Base-by-base conservation (phyloP, 2,329 filamentous ascomycete genomes). In the Fusarium sp. region DNA sequence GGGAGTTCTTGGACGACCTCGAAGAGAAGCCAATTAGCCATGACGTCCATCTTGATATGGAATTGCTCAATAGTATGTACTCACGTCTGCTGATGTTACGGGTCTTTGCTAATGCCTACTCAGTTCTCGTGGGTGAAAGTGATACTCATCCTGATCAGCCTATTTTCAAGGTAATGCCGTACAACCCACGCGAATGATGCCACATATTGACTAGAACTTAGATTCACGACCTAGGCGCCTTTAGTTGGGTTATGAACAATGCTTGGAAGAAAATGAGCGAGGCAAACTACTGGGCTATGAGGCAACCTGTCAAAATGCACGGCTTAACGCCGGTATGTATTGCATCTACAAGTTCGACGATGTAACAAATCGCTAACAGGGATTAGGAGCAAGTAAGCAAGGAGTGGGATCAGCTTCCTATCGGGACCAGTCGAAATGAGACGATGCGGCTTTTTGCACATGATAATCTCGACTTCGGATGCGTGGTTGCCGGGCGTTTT, bases 1-100 rank as follows among this genome's bases (percentile, higher is more conserved):
- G 52, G 2, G 28, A 36, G 4, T 61, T 72, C 26, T 31, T 69
- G 5, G 33, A 62, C 7, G 7, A 33, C 3, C 36, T 72, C 0
- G 62, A 65, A 22, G 19, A 34, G 6, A 33, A 50, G 11, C 11
- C 39, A 21, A 50, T 70, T n/a, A 57, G 64, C 2, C 72, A 77
- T 40, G 76, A 78, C 42, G 57, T 77, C 28, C 76, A 77, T 46
- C 62, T 75, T 8, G 76, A 78, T 45, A 45, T 78, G 6, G 77
- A 79, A 46, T 70, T 73, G 40, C 42, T 65, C 4, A 79, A 79
- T 28, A 63, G 77, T 79, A 70, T 22, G 69, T 59, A 13, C 28
- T 3, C 15, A 21, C 11, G 26, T 40, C 6, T 17, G 26, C 21
- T 7, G 11, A 2, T 34, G 10, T 31, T 13, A 31, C 6, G 1